These are phyloP conservation scores for Gnomoniopsis smithogilvyi DNA, from an alignment of 2,329 filamentous ascomycete genomes.

Conservation along the genomic window DNA sequence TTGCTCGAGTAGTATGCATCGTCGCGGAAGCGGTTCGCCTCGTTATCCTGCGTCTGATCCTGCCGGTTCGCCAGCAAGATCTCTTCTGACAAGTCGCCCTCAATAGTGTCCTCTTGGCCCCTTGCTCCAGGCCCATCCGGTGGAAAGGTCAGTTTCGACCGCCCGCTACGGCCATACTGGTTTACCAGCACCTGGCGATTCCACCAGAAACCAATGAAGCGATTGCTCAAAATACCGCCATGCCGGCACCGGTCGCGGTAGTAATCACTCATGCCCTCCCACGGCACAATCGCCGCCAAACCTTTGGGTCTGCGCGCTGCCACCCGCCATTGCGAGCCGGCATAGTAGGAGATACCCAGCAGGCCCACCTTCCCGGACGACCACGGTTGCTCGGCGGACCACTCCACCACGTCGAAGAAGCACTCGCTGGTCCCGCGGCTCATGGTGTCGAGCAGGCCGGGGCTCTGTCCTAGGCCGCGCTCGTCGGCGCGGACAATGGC, in stretches of 20 bases:
- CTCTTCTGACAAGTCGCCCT: constrained; percentile 54
- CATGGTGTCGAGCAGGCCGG: constrained; percentile 47
- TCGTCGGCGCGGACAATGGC: constrained; percentile 53
- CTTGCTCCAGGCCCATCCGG: constrained; percentile 27
- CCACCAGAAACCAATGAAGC: constrained; percentile 65
- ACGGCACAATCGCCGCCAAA: constrained; percentile 44
- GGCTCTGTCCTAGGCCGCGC: constrained; percentile 44
- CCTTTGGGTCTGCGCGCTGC: constrained; percentile 44
- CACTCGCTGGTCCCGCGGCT: constrained; percentile 43
- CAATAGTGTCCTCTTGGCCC: constrained; percentile 47
- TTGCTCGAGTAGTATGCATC: constrained; percentile 62
- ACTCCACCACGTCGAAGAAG: constrained; percentile 49
- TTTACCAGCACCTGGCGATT: constrained; percentile 63
- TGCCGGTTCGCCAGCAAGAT: constrained; percentile 45
- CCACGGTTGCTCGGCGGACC: constrained; percentile 45
- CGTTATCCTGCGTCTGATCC: constrained; percentile 46
- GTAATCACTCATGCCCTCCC: constrained; percentile 53
- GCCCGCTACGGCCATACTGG: constrained; percentile 56
- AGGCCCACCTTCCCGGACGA: constrained; percentile 46
- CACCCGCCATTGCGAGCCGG: constrained; percentile 44
- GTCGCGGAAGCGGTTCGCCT: constrained; percentile 54
- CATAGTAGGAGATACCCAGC: constrained; percentile 46
- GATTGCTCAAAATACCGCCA: constrained; percentile 58
- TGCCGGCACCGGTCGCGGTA: constrained; percentile 58
- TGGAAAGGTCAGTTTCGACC: constrained; percentile 28